These are phyloP conservation scores for Alternaria hordeiaustralica DNA, from an alignment of 2,329 filamentous ascomycete species.

Conservation along the genomic window DNA sequence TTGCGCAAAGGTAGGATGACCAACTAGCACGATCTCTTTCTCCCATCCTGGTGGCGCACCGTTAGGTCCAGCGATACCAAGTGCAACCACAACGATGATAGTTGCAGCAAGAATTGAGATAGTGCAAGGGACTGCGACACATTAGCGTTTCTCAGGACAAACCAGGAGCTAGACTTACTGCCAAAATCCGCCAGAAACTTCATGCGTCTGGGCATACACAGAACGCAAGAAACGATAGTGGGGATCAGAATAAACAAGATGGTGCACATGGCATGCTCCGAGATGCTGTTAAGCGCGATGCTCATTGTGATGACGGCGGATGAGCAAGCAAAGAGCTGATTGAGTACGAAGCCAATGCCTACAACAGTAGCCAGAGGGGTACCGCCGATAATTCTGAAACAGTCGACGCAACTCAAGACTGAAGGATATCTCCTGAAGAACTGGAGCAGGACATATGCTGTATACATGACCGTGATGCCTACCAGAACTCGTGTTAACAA, in stretches of 20 bases:
- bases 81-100: conserved; percentile 68
- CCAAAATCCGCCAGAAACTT: conserved; percentile 17
- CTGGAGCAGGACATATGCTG: conserved; percentile 21
- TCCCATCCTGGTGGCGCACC: conserved; percentile 12
- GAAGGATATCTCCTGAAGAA: conserved; percentile 19
- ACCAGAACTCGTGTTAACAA: not conserved
- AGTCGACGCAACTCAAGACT: conserved; percentile 12
- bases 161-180: not conserved
- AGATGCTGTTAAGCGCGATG: conserved; percentile 69
- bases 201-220: conserved; percentile 34
- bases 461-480: conserved; percentile 15
- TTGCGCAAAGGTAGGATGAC: conserved; percentile 11
- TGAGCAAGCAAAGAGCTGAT: conserved; percentile 13
- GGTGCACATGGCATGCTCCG: conserved; percentile 65
- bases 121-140: conserved; percentile 47
- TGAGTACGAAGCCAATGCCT: conserved; percentile 15
- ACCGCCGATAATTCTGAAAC: conserved; percentile 10
- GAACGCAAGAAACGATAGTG: conserved; percentile 61
- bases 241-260: conserved; percentile 67
- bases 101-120: conserved; percentile 68
- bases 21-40: not conserved
- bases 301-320: conserved; percentile 15
- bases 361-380: conserved; percentile 5
- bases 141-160: not conserved
- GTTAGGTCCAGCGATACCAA: conserved; percentile 58